Conservation (phyloP, 2,329 filamentous ascomycete genomes). For the Aspergillus intermedius region DNA sequence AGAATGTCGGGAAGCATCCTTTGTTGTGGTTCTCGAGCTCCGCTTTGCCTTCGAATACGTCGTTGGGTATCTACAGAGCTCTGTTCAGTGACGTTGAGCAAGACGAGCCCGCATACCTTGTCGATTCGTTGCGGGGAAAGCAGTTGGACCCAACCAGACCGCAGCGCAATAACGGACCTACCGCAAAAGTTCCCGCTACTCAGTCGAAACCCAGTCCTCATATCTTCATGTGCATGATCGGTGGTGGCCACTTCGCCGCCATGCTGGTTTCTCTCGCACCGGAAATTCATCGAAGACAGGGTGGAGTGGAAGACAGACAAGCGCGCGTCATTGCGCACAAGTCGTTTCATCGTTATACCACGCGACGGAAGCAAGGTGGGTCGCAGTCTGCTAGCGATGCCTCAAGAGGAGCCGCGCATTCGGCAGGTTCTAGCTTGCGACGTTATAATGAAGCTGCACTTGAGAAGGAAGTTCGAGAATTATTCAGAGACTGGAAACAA, state of each 20-base stretch:
- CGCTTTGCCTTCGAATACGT: conserved; percentile 66
- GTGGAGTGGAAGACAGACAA: conserved; percentile 70
- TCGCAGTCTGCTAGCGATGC: conserved; percentile 91
- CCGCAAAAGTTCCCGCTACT: conserved; percentile 38
- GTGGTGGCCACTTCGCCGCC: conserved; percentile 92
- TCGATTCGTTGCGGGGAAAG: conserved; percentile 66
- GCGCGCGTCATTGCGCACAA: conserved; percentile 90
- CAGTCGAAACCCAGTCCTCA: conserved; percentile 69
- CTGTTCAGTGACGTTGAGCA: conserved; percentile 70
- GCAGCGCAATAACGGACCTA: conserved; percentile 27
- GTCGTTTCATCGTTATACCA: conserved; percentile 96
- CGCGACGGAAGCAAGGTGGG: conserved; percentile 89
- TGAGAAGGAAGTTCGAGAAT: conserved; percentile 74
- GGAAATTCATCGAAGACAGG: conserved; percentile 62
- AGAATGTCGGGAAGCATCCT: conserved; percentile 60
- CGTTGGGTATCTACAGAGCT: conserved; percentile 77
- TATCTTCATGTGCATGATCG: conserved; percentile 97
- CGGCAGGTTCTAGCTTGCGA: conserved; percentile 80
- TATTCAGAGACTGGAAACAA: conserved; percentile 77
- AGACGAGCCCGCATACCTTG: conserved; percentile 54
- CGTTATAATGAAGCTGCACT: conserved; percentile 91
- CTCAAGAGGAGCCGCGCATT: conserved; percentile 88
- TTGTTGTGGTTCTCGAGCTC: conserved; percentile 81
- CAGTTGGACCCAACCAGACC: conserved; percentile 61
- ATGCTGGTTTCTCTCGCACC: conserved; percentile 90